A percentile compares a stretch with the other conserved stretches of the same genome.
These are phyloP conservation scores for Hydnum rufescens DNA, from an alignment of 768 basidiomycete species.

Conservation along the genomic window DNA sequence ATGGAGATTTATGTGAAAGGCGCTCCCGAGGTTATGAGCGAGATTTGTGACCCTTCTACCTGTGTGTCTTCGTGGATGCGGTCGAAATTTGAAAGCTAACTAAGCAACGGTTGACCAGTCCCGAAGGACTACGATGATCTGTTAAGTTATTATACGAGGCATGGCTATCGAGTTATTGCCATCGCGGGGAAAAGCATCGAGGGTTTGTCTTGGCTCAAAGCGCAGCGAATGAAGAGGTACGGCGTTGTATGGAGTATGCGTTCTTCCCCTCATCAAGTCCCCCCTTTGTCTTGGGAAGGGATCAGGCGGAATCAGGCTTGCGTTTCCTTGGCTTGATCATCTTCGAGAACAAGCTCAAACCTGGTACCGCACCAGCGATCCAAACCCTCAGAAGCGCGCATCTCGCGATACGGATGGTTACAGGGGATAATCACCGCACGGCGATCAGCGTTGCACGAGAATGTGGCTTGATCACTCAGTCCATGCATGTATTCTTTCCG, in stretches of 20 bases:
- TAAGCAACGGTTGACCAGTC: constrained; percentile 28
- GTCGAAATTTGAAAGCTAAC: neutral
- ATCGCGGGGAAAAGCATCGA: constrained; percentile 94
- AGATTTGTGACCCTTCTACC: constrained; percentile 84
- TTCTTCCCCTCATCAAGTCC: neutral
- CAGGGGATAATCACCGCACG: constrained; percentile 91
- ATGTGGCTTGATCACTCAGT: constrained; percentile 72
- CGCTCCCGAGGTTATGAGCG: constrained; percentile 94
- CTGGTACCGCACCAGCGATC: constrained; percentile 78
- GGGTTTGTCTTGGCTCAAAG: constrained; percentile 87
- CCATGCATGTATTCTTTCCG: constrained; percentile 77
- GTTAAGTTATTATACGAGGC: constrained; percentile 87
- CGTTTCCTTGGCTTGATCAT: constrained; percentile 89
- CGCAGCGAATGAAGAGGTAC: constrained; percentile 87
- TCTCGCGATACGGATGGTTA: constrained; percentile 91
- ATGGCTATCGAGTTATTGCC: constrained; percentile 94
- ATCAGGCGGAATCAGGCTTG: constrained; percentile 80
- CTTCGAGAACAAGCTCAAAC: constrained; percentile 95
- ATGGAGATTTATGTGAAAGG: constrained; percentile 99
- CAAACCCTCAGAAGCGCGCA: constrained; percentile 76
- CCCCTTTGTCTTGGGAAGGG: constrained; percentile 27
- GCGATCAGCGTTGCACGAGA: constrained; percentile 94
- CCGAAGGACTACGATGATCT: constrained; percentile 93
- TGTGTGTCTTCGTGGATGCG: constrained; percentile 31
- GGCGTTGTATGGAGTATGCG: no score